These are phyloP conservation scores for Rutstroemia sp. DNA, from an alignment of 2,329 filamentous ascomycete genomes.

Conservation along the genomic window DNA sequence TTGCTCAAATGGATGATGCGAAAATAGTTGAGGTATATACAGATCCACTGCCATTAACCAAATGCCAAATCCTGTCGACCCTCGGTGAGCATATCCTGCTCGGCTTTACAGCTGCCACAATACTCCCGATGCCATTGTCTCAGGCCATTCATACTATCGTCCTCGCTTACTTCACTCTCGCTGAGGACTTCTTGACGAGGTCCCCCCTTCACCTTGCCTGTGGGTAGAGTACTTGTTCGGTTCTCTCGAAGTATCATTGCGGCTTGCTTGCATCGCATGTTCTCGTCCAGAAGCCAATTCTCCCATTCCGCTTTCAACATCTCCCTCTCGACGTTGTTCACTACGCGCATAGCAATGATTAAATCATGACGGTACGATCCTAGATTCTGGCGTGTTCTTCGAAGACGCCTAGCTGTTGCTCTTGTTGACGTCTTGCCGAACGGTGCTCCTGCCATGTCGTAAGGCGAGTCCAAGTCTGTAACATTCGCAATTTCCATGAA, in stretches of 20 bases:
- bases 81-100: slow-evolving; percentile 24
- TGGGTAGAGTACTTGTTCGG: slow-evolving; percentile 18
- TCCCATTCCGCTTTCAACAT: slow-evolving; percentile 86
- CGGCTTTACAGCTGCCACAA: slow-evolving; percentile 49
- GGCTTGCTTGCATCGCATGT: slow-evolving; percentile 61
- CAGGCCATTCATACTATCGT: slow-evolving; percentile 37
- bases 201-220: slow-evolving; percentile 21
- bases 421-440: slow-evolving; percentile 43
- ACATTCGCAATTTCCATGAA: slow-evolving; percentile 53
- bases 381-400: slow-evolving; percentile 74
- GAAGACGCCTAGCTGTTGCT: slow-evolving; percentile 54
- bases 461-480: slow-evolving; percentile 50
- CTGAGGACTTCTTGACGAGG: slow-evolving; percentile 18
- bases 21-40: background rate
- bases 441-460: slow-evolving; percentile 42
- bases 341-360: slow-evolving; percentile 79
- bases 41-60: slow-evolving; percentile 15
- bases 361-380: slow-evolving; percentile 84
- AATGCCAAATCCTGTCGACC: slow-evolving; percentile 20
- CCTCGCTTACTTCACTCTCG: slow-evolving; percentile 20
- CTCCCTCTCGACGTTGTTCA: slow-evolving; percentile 84
- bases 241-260: slow-evolving; percentile 37
- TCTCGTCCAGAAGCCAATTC: slow-evolving; percentile 81
- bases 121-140: slow-evolving; percentile 52
- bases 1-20: slow-evolving; percentile 1